A percentile compares a stretch with the other conserved stretches of the same genome.
Evolutionary conservation across 192 early-diverging fungal genomes (phyloP).

Genomic region (Anaeromyces robustus): DNA sequence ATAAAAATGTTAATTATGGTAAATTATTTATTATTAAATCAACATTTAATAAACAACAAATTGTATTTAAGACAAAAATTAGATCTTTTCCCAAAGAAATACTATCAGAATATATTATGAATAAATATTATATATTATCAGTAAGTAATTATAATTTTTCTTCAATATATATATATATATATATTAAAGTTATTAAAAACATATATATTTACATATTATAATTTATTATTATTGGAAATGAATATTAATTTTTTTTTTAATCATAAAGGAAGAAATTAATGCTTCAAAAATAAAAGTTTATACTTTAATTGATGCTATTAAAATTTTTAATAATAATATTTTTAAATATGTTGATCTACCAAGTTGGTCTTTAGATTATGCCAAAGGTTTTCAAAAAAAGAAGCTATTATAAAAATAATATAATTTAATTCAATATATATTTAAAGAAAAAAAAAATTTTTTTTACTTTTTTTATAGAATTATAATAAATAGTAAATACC

Average conservation of each 20-base stretch:
- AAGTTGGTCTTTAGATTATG: not conserved
- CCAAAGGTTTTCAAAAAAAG: not conserved
- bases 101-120: not conserved
- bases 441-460: no score
- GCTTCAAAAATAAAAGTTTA: not conserved
- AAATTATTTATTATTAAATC: not conserved
- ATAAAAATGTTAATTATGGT: not conserved
- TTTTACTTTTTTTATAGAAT: no score
- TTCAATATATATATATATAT: not conserved
- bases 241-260: no score
- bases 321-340: not conserved
- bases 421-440: no score
- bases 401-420: no score
- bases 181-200: not conserved
- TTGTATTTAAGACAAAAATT: not conserved
- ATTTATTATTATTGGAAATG: no score
- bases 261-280: not conserved
- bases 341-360: not conserved
- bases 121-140: not conserved
- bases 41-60: not conserved
- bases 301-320: not conserved
- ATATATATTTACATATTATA: no score
- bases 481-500: no score
- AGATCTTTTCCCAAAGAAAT: not conserved
- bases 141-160: not conserved